Evolutionary conservation across 495 filamentous ascomycete species (phyloP).

Genomic region (Podospora appendiculata): DNA sequence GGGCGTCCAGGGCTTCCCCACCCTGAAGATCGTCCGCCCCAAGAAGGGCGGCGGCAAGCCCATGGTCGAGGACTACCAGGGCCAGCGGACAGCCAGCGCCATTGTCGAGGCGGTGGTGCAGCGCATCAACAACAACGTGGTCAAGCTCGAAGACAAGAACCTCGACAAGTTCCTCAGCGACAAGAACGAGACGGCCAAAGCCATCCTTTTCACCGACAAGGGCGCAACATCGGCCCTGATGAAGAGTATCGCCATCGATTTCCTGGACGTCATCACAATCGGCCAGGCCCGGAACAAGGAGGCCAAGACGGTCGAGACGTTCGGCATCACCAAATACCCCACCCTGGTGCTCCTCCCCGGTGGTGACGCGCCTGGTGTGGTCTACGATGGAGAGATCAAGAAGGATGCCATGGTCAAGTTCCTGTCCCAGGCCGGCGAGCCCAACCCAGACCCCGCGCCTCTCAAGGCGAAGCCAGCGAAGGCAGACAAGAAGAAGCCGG

Average conservation of each 20-base stretch:
- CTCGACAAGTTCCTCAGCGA: constrained; percentile 67
- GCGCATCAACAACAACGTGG: constrained; percentile 88
- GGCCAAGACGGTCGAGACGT: constrained; percentile 58
- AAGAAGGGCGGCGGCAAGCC: constrained; percentile 71
- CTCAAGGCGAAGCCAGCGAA: constrained; percentile 43
- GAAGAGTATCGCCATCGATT: constrained; percentile 83
- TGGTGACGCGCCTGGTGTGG: constrained; percentile 56
- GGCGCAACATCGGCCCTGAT: constrained; percentile 76
- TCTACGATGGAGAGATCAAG: constrained; percentile 80
- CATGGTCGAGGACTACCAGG: constrained; percentile 87
- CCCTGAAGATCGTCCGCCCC: constrained; percentile 87
- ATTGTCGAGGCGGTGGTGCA: constrained; percentile 83
- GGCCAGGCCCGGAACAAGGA: constrained; percentile 86
- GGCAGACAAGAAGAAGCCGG: constrained; percentile 31
- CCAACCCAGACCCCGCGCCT: constrained; percentile 55
- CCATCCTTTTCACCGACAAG: constrained; percentile 91
- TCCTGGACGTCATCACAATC: constrained; percentile 70
- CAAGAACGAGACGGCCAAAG: constrained; percentile 71
- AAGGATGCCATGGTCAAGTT: constrained; percentile 78
- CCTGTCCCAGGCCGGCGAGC: constrained; percentile 71
- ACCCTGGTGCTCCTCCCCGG: constrained; percentile 75
- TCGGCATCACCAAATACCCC: constrained; percentile 71
- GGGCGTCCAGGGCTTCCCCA: constrained; percentile 94
- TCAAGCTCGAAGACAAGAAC: constrained; percentile 75
- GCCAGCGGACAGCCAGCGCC: constrained; percentile 67